Conservation (phyloP, 2,329 filamentous ascomycete genomes). For the Tolypocladium amazonense region DNA sequence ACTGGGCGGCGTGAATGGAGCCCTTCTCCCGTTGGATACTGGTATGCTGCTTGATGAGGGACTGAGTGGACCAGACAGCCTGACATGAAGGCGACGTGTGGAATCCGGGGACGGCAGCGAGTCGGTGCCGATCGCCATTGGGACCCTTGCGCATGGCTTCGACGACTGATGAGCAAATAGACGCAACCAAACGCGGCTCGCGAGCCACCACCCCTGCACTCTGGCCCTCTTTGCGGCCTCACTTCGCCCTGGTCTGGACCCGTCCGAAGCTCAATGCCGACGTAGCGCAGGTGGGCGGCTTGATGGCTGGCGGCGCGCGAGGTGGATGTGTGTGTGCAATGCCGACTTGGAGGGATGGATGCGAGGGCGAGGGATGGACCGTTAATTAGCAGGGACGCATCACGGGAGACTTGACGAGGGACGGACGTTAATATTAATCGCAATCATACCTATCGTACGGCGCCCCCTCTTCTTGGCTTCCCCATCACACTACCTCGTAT, state of each 20-base stretch:
- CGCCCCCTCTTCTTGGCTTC: background rate
- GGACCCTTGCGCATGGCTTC: background rate
- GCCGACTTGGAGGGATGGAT: background rate
- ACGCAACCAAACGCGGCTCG: background rate
- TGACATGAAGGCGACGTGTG: background rate
- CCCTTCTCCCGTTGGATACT: background rate
- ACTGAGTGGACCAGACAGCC: background rate
- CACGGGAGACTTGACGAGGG: background rate
- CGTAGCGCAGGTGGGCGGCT: background rate
- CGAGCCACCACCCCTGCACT: background rate
- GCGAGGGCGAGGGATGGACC: background rate
- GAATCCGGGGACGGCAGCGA: background rate
- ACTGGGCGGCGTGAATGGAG: background rate
- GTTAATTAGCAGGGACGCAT: background rate
- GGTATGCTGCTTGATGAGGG: background rate
- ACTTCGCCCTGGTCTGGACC: background rate
- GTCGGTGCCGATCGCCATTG: background rate
- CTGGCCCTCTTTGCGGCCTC: background rate
- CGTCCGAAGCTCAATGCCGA: background rate
- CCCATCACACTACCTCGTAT: background rate
- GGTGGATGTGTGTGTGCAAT: background rate
- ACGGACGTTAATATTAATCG: background rate
- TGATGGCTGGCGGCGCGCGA: background rate
- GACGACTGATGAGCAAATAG: background rate
- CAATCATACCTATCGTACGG: background rate